Percentiles rank a stretch among this genome's conserved stretches.
Evolutionary conservation across 192 early-diverging fungal species (phyloP).

Genomic region (Entomortierella chlamydospora): DNA sequence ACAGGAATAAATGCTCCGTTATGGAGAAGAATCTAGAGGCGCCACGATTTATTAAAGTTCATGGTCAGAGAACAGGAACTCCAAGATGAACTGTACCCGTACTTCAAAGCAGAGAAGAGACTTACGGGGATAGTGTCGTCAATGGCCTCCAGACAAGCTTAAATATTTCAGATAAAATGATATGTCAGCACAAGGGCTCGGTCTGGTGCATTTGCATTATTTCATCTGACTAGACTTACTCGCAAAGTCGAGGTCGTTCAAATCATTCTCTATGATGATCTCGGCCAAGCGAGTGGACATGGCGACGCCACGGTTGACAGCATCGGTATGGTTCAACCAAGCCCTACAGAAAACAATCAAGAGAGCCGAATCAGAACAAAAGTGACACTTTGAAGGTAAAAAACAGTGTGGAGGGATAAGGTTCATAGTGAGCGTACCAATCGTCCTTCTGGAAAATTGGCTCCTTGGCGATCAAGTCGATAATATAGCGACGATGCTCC

Average conservation of each 20-base stretch:
- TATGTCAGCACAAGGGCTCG: neutral
- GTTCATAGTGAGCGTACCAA: constrained; percentile 15
- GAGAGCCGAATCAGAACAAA: neutral
- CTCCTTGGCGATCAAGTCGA: constrained; percentile 41
- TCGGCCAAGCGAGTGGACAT: constrained; percentile 50
- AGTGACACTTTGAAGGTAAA: neutral
- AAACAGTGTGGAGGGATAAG: neutral
- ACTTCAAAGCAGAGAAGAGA: neutral
- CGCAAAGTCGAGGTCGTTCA: constrained; percentile 51
- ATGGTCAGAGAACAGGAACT: neutral
- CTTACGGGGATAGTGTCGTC: constrained; percentile 48
- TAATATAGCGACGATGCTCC: constrained; percentile 45
- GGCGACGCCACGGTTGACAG: constrained; percentile 52
- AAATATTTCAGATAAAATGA: neutral
- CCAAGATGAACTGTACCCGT: neutral
- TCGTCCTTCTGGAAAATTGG: constrained; percentile 50
- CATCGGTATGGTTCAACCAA: constrained; percentile 51
- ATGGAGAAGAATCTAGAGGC: constrained; percentile 41
- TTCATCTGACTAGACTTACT: constrained; percentile 15
- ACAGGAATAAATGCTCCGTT: constrained; percentile 81
- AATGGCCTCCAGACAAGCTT: constrained; percentile 22
- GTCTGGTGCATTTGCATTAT: too few relatives aligned
- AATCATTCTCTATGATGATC: constrained; percentile 49
- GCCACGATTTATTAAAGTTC: too few relatives aligned
- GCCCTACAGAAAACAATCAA: constrained; percentile 9